Evolutionary conservation across 768 basidiomycete species (phyloP), one percentile per base, ranked within the genome.

Genomic region (Tylopilus cervinicoccineus): DNA sequence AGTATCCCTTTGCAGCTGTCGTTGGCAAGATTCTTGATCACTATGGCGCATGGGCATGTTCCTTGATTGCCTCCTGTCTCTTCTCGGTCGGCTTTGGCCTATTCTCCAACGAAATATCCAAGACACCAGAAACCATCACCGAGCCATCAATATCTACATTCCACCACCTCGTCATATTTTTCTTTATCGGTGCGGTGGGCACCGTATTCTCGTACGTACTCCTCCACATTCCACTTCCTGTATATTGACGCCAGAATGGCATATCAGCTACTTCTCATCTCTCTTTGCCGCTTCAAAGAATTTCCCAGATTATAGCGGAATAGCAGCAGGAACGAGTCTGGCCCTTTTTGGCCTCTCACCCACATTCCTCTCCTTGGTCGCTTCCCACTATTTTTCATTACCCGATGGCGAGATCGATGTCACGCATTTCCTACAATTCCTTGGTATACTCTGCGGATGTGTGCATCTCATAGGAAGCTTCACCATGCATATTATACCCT

Each of bases 311-410:
- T 78, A 83, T 54, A 77, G 79, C 38, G 86, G 86, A 17, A 64
- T 82, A 22, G 80, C 86, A 11, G 75, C 84, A 1, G 89, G 86
- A 5, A 67, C 72, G 10, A 83, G 76, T 59, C 81, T 82, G 74
- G 79, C 86, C 3, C 67, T 89, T 20, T 90, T 89, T 58, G 87
- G 89, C n/a, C 74, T 90, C 28, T 92, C 89, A 0, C 89, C 89
- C 0, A 70, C 90, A 19, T 79, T 87, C 55, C 74, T 90, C 7
- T 84, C 88, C 19, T 49, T 76, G 20, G 51, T 89, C 31, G 87
- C 85, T 4, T 79, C 84, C 5, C 69, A 48, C 14, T 80, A 72
- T 60, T 90, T 90, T 64, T 80, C 77, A 5, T 66, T 72, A 32
- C 54, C 65, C 12, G 61, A 65, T 40, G 71, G 70, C 22, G 76